Percentiles rank a stretch among this genome's conserved stretches.
Conservation (phyloP, 352 stramenopile species). For the Globisporangium radiosum region DNA sequence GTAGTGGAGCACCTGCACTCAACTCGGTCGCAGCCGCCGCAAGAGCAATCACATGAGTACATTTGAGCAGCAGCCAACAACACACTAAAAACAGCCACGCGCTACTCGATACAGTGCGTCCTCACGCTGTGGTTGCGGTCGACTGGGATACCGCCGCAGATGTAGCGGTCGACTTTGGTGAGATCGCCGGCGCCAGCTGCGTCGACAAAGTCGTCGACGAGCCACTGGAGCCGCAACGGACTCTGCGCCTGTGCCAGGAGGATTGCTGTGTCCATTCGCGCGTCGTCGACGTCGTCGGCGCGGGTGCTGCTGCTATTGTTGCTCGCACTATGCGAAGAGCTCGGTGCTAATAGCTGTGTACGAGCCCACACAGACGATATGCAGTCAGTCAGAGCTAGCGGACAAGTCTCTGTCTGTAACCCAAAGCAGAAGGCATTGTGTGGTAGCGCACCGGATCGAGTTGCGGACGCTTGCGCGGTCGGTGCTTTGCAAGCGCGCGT, state of each 20-base stretch:
- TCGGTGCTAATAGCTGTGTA: not conserved
- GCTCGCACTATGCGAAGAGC: not conserved
- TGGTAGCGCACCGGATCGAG: conserved; percentile 19
- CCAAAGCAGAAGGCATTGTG: not conserved
- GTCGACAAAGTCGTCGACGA: conserved; percentile 60
- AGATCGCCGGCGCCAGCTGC: conserved; percentile 30
- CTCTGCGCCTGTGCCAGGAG: conserved; percentile 43
- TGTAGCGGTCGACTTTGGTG: conserved; percentile 39
- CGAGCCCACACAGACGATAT: too few relatives aligned
- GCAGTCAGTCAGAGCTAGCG: not conserved
- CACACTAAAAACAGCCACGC: too few relatives aligned
- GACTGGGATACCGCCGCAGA: conserved; percentile 44
- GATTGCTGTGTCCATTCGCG: conserved; percentile 6
- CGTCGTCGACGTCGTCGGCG: not conserved
- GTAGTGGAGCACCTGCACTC: conserved; percentile 33
- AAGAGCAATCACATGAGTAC: not conserved
- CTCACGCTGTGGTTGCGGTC: conserved; percentile 44
- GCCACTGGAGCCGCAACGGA: conserved; percentile 36
- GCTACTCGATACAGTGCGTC: not conserved
- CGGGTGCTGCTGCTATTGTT: not conserved
- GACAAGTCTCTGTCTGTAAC: too few relatives aligned
- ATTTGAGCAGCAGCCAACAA: too few relatives aligned
- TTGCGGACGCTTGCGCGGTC: conserved; percentile 14
- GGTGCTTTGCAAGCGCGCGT: conserved; percentile 27
- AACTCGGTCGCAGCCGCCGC: not conserved